Evolutionary conservation across 345 rosid genomes (phyloP).

Genomic region (Acer negundo): DNA sequence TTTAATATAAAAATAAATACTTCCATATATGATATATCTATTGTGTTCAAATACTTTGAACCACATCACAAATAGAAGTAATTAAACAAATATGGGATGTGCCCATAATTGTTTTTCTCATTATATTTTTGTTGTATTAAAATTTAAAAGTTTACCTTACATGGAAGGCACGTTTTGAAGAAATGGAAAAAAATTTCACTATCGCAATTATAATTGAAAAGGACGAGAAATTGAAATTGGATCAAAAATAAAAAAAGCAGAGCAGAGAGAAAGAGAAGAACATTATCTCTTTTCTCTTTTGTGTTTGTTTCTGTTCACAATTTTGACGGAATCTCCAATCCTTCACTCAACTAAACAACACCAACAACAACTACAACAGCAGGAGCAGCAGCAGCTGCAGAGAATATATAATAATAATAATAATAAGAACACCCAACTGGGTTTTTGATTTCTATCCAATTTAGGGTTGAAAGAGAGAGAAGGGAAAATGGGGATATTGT

Average conservation of each 20-base stretch:
- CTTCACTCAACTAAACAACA: conserved; percentile 1
- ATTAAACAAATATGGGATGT: too few species aligned
- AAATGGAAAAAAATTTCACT: not conserved
- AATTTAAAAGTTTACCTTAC: not conserved
- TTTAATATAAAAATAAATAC: too few species aligned
- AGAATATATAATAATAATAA: not conserved
- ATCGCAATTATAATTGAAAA: not conserved
- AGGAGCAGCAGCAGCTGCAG: not conserved
- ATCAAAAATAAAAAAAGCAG: not conserved
- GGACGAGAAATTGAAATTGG: conserved; percentile 27
- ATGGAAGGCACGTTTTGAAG: not conserved
- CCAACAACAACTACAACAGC: not conserved
- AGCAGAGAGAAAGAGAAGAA: not conserved
- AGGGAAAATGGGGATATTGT: conserved; percentile 45
- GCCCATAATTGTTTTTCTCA: not conserved
- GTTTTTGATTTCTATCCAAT: not conserved
- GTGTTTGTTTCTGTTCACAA: conserved; percentile 10
- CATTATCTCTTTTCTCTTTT: not conserved
- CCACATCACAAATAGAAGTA: too few species aligned
- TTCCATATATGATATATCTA: too few species aligned
- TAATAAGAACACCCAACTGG: not conserved
- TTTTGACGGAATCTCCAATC: conserved; percentile 23
- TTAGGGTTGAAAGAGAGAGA: conserved; percentile 3
- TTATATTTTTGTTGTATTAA: not conserved
- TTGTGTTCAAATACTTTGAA: too few species aligned